Evolutionary conservation across 2,329 filamentous ascomycete genomes (phyloP).

Genomic region (Pseudogymnoascus sp.): DNA sequence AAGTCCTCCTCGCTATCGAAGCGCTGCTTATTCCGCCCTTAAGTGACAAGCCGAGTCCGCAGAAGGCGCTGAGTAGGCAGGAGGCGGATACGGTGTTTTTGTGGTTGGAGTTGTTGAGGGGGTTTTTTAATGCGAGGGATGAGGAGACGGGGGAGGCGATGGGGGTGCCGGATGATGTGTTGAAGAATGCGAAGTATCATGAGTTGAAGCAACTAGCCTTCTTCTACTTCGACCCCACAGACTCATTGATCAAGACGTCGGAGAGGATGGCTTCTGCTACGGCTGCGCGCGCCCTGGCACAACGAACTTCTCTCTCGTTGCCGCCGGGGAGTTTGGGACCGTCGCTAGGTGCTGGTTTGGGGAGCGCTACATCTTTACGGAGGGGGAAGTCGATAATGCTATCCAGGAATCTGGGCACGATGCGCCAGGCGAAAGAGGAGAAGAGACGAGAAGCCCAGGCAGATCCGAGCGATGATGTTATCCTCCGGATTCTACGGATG

Average conservation of each 20-base stretch:
- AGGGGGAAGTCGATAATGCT: conserved; percentile 81
- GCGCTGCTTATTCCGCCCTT: conserved; percentile 82
- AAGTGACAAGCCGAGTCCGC: conserved; percentile 85
- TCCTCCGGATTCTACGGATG: conserved; percentile 89
- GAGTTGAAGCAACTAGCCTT: conserved; percentile 94
- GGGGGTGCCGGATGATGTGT: conserved; percentile 80
- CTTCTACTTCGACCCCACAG: conserved; percentile 93
- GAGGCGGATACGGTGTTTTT: conserved; percentile 93
- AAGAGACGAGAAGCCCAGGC: conserved; percentile 93
- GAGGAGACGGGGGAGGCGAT: conserved; percentile 74
- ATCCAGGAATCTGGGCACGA: conserved; percentile 86
- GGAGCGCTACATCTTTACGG: conserved; percentile 60
- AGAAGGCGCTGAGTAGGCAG: conserved; percentile 73
- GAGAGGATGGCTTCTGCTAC: conserved; percentile 91
- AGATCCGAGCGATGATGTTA: conserved; percentile 97
- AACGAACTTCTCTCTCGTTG: conserved; percentile 58
- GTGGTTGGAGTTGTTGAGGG: conserved; percentile 84
- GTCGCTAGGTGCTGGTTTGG: conserved; percentile 45
- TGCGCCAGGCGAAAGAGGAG: conserved; percentile 92
- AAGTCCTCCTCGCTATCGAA: conserved; percentile 88
- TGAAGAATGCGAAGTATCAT: conserved; percentile 97
- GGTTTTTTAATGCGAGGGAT: conserved; percentile 91
- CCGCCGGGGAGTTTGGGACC: conserved; percentile 51
- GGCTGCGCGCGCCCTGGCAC: conserved; percentile 63
- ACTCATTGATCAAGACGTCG: conserved; percentile 86